Evolutionary conservation across 176 grass and related monocot genomes (phyloP), one percentile per base, ranked within the genome.

Genomic region (Aegilops speltoides): DNA sequence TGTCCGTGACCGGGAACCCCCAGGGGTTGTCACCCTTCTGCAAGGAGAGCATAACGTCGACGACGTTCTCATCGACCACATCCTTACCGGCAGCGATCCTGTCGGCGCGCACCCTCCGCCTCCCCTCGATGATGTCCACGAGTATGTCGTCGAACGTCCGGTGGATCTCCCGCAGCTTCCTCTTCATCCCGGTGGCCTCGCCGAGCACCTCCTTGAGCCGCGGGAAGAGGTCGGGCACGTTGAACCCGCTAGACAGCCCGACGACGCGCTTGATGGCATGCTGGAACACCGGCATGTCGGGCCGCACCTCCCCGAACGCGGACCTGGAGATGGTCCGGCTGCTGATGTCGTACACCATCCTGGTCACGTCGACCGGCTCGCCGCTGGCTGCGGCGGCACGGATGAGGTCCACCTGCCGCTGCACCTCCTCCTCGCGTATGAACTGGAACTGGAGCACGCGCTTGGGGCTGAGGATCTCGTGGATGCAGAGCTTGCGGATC

Each of bases 401-500:
- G 86, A 83, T 13, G 46, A 81, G 71, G 2, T 43, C 86, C 19
- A 88, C 86, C 72, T 82, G 79, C 38, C 79, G 10, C 11, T 1
- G 31, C 71, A 77, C 86, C 86, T 88, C 86, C 70, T 88, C 79
- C 60, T 88, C 86, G 2, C 86, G 79, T 6, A 88, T 77, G 72
- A 2, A 0, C 62, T 24, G 79, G 86, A 88, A 88, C 7, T 80
- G 81, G 45, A 83, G 86, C 45, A 88, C 26, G 3, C 86, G 79
- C 79, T 83, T 88, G 70, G 86, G 86, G 86, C 86, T 88, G 33
- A 88, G 79, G 62, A 88, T 80, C 79, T 88, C 86, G 61, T 88
- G 86, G 72, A 88, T 88, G 86, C 86, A 88, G 5, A 88, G 86
- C 86, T 79, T 88, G 45, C 86, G 86, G 86, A 88, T 88, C 76